Evolutionary conservation across 805 yeast species (phyloP).

Genomic region (Saccharomycopsis olivae): DNA sequence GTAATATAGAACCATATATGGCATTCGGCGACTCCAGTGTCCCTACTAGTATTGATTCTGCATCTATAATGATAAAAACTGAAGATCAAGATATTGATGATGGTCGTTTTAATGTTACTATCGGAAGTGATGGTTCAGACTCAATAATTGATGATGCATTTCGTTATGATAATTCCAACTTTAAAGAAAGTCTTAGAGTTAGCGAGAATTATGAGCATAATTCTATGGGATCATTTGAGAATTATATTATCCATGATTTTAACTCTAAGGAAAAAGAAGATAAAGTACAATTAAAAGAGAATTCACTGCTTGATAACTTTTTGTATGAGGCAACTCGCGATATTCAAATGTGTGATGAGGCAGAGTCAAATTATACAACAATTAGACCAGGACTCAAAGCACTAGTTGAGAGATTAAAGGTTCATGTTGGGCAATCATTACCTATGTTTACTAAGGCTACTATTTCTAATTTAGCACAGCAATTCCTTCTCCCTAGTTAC

Average conservation of each 20-base stretch:
- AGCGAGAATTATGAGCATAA: no score
- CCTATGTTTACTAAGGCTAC: not conserved
- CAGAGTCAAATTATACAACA: no score
- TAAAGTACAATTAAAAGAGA: not conserved
- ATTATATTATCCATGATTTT: not conserved
- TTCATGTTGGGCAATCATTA: not conserved
- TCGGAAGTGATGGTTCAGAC: no score
- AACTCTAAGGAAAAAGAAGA: not conserved
- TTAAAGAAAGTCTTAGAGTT: slow-evolving; percentile 5
- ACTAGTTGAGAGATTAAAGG: not conserved
- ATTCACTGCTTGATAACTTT: no score
- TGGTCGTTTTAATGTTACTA: not conserved
- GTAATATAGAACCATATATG: no score
- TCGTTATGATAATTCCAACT: slow-evolving; percentile 10
- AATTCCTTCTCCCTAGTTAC: not conserved
- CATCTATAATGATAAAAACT: not conserved
- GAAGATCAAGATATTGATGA: not conserved
- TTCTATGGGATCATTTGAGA: no score
- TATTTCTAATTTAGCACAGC: not conserved
- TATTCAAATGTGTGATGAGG: no score
- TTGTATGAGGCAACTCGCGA: no score
- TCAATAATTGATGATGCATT: slow-evolving; percentile 9
- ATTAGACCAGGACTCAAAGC: not conserved
- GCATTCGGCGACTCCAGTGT: no score
- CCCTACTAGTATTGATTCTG: not conserved